These are phyloP conservation scores for Podospora sp. DNA, from an alignment of 495 filamentous ascomycete species.

Conservation along the genomic window DNA sequence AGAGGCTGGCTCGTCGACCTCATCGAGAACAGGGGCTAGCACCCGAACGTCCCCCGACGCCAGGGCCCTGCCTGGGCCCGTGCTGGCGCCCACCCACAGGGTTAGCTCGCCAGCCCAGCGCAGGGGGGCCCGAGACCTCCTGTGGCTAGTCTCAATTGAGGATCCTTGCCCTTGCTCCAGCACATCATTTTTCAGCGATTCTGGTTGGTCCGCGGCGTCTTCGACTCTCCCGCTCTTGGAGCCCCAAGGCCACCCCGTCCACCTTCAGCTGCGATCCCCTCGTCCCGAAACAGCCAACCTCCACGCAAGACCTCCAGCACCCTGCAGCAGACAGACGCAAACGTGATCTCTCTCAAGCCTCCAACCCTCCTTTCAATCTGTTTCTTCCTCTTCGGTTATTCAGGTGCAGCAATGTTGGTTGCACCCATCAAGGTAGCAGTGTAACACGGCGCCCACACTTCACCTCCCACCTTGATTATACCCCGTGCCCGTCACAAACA, in stretches of 20 bases:
- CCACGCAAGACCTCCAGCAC: conserved; percentile 4
- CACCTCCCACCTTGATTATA: not conserved
- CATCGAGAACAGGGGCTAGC: not conserved
- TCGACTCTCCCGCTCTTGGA: too few relatives aligned
- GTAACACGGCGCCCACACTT: not conserved
- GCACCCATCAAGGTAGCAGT: conserved; percentile 1
- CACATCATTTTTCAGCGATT: not conserved
- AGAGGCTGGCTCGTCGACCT: not conserved
- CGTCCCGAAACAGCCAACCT: conserved; percentile 8
- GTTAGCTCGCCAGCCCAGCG: conserved; percentile 11
- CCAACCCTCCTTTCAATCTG: conserved; percentile 4
- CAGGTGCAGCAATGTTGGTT: not conserved
- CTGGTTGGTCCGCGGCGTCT: conserved; percentile 4
- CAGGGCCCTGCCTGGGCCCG: conserved; percentile 8
- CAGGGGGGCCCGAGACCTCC: conserved; percentile 9
- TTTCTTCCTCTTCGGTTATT: conserved; percentile 7
- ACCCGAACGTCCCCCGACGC: not conserved
- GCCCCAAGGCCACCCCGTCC: not conserved
- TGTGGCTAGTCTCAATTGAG: not conserved
- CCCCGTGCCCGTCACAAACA: conserved; percentile 1
- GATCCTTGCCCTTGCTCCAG: not conserved
- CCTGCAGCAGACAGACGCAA: conserved; percentile 13
- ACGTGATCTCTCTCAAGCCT: conserved; percentile 5
- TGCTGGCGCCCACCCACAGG: not conserved
- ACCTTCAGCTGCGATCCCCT: not conserved